phyloP scores from a whole-genome alignment of 148 eudicot species.

The Rhododendron simsii region DNA sequence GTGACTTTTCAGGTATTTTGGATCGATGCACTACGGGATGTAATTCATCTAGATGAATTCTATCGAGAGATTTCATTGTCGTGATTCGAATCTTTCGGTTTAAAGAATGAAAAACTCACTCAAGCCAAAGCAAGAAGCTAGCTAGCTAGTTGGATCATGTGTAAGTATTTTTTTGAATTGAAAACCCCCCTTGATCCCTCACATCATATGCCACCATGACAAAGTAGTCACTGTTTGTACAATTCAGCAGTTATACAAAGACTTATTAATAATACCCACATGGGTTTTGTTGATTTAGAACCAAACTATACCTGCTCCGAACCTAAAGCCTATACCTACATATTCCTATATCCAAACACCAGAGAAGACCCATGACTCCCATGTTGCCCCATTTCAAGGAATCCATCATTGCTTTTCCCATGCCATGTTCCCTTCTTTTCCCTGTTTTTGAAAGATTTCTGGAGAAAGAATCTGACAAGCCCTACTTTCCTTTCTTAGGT shows the following conservation, averaged over 20 bases:
- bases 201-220: conserved; percentile 31
- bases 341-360: conserved; percentile 15
- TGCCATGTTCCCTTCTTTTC: conserved; percentile 29
- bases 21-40: neutral
- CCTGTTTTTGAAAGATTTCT: conserved; percentile 23
- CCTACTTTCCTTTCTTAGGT: conserved; percentile 13
- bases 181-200: neutral
- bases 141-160: neutral
- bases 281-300: neutral
- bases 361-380: neutral
- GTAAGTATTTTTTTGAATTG: neutral
- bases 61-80: neutral
- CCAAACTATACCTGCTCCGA: neutral
- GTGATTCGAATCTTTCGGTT: neutral
- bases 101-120: neutral
- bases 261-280: neutral
- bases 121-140: neutral
- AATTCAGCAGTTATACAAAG: neutral
- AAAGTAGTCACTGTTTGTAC: conserved; percentile 6
- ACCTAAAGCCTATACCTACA: neutral
- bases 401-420: conserved; percentile 28
- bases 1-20: neutral
- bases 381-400: conserved; percentile 3
- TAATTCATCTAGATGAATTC: neutral
- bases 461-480: conserved; percentile 43